Evolutionary conservation across 2,329 filamentous ascomycete species (phyloP).

Genomic region (Aspergillus udagawae): DNA sequence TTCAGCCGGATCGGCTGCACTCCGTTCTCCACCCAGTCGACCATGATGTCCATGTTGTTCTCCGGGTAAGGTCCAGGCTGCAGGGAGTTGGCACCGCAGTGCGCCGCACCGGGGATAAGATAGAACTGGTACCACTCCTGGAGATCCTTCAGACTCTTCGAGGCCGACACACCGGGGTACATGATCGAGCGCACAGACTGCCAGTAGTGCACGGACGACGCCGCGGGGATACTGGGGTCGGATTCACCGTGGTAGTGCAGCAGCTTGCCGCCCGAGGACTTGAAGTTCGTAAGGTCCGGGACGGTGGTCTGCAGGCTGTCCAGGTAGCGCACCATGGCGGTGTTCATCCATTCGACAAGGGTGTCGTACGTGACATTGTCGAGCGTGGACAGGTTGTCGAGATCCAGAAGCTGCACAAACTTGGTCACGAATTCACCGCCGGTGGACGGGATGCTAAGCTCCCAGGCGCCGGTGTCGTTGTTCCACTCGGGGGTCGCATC

Average conservation of each 20-base stretch:
- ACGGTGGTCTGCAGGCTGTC: constrained; percentile 53
- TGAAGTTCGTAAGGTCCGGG: constrained; percentile 51
- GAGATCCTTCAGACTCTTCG: constrained; percentile 40
- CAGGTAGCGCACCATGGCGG: constrained; percentile 46
- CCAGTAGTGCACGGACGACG: constrained; percentile 53
- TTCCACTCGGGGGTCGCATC: constrained; percentile 25
- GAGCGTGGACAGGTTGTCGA: constrained; percentile 41
- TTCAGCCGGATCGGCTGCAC: constrained; percentile 44
- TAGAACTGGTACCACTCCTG: constrained; percentile 54
- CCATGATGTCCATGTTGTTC: constrained; percentile 45
- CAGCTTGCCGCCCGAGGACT: constrained; percentile 51
- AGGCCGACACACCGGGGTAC: constrained; percentile 41
- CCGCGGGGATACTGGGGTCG: constrained; percentile 51
- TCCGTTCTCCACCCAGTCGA: constrained; percentile 53
- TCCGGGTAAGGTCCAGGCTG: constrained; percentile 46
- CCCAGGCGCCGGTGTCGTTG: constrained; percentile 25
- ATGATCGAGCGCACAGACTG: constrained; percentile 51
- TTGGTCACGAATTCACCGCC: constrained; percentile 39
- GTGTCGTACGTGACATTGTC: constrained; percentile 54
- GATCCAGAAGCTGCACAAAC: constrained; percentile 25
- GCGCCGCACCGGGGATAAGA: constrained; percentile 51
- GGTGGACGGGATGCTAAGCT: constrained; percentile 26
- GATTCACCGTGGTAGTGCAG: constrained; percentile 58
- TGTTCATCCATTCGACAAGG: constrained; percentile 52
- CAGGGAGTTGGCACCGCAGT: constrained; percentile 47